Evolutionary conservation across 2,329 filamentous ascomycete genomes (phyloP), one percentile per base, ranked within the genome.

Genomic region (Pestalotiopsis sp.): DNA sequence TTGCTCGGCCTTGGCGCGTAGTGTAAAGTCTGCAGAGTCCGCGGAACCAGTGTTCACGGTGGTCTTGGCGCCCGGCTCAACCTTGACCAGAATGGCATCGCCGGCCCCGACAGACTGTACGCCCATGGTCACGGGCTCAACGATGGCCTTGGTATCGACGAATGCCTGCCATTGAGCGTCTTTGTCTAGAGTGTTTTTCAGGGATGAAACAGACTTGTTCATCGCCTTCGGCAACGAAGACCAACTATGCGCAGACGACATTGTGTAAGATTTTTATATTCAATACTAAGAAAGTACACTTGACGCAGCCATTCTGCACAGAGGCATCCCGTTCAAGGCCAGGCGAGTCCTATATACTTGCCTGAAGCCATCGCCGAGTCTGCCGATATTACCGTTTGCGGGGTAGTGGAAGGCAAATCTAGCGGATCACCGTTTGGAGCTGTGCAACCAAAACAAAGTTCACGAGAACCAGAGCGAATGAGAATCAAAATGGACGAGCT

Each of bases 161-260:
- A 66, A 66, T 3, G 64, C 64, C 49, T 66, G 64, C 59, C 59
- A 62, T 39, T 62, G 59, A 2, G n/a, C 27, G 59, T 62, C 59
- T 39, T 39, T 38, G 12, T 62, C 59, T 13, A 62, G 59, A 11
- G 59, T 17, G 14, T 6, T 31, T 27, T 41, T 41, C 31, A 62
- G 14, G 7, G 59, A 20, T 1, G 59, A 41, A n/a, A 62, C 36
- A n/a, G 59, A 62, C 14, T 41, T 62, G 11, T 39, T 39, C 59
- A 62, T 62, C 14, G 59, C 59, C 27, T 17, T n/a, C 1, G 59
- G 59, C 25, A 62, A 17, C 36, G 59, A 62, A 1, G 36, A 38
- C 59, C 59, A 39, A 14, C 7, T 62, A 14, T 59, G 59, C 11
- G 59, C 11, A 62, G 57, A 52, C 7, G 31, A 36, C 57, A 9